A percentile compares a stretch with the other conserved stretches of the same genome.
These are phyloP conservation scores for Escallonia herrerae DNA, from an alignment of 129 eudicot genomes.

Conservation along the genomic window DNA sequence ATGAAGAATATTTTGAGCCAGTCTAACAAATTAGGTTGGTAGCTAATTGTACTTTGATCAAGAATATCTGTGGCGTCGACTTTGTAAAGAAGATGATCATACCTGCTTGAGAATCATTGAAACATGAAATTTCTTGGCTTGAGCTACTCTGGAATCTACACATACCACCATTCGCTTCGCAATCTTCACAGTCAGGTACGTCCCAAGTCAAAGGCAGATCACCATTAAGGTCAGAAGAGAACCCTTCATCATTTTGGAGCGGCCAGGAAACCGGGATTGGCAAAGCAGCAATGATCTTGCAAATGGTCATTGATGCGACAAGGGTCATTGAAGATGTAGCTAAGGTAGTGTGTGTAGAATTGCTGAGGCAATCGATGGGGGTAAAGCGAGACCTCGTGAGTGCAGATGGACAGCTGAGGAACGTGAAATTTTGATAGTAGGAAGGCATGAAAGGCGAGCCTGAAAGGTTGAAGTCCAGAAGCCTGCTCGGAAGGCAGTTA, in stretches of 20 bases:
- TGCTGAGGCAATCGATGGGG: conserved; percentile 20
- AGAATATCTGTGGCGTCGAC: no score
- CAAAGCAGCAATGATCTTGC: conserved; percentile 19
- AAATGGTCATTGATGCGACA: conserved; percentile 1
- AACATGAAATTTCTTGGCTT: conserved; percentile 30
- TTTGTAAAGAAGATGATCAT: neutral
- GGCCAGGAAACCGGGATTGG: conserved; percentile 32
- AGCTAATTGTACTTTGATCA: no score
- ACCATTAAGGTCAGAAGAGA: conserved; percentile 29
- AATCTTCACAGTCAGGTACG: conserved; percentile 47
- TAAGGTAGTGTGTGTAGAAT: neutral
- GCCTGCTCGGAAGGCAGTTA: conserved; percentile 21
- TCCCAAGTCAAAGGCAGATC: conserved; percentile 59
- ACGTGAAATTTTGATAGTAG: conserved; percentile 13
- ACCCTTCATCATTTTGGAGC: conserved; percentile 13
- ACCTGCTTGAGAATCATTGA: conserved; percentile 30
- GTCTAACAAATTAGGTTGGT: no score
- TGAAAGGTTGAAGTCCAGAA: conserved; percentile 19
- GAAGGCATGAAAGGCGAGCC: conserved; percentile 16
- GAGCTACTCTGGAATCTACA: conserved; percentile 44
- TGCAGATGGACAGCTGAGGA: conserved; percentile 16
- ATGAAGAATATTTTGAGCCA: no score
- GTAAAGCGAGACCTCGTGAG: neutral
- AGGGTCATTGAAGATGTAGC: conserved; percentile 1
- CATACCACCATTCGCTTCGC: conserved; percentile 41